Conservation (phyloP, 768 basidiomycete species). For the Russula brevipes region DNA sequence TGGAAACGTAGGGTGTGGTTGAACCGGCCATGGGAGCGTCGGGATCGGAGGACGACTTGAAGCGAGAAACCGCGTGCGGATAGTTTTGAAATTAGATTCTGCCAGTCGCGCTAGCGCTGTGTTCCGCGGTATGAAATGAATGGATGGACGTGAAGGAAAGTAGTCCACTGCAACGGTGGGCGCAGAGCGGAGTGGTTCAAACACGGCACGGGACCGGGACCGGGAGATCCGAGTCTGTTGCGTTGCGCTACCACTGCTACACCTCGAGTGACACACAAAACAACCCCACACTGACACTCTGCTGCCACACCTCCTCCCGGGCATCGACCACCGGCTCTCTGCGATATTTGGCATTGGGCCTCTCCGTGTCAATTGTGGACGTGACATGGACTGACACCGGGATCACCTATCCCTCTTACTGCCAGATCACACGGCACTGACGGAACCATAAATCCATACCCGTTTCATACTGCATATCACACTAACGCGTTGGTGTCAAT, state of each 20-base stretch:
- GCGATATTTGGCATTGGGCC: too few species aligned
- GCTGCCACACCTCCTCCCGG: background rate
- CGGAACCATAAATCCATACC: background rate
- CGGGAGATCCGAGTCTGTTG: background rate
- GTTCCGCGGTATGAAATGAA: background rate
- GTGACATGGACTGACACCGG: background rate
- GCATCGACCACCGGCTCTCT: too few species aligned
- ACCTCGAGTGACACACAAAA: background rate
- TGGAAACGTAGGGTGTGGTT: constrained; percentile 16
- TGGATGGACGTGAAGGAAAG: background rate
- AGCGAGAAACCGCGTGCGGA: background rate
- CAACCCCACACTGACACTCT: background rate
- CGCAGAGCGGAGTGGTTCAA: background rate
- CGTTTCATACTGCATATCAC: background rate
- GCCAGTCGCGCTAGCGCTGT: background rate
- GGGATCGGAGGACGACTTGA: background rate
- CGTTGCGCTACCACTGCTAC: too few species aligned
- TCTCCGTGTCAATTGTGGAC: too few species aligned
- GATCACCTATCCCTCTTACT: background rate
- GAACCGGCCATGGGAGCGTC: constrained; percentile 15
- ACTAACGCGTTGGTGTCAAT: too few species aligned
- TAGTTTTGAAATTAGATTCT: background rate
- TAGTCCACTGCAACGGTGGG: background rate
- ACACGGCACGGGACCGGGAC: background rate
- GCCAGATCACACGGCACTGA: constrained; percentile 1